phyloP scores from a whole-genome alignment of 108 stramenopile genomes.

The Cyclostephanos invisitatus region DNA sequence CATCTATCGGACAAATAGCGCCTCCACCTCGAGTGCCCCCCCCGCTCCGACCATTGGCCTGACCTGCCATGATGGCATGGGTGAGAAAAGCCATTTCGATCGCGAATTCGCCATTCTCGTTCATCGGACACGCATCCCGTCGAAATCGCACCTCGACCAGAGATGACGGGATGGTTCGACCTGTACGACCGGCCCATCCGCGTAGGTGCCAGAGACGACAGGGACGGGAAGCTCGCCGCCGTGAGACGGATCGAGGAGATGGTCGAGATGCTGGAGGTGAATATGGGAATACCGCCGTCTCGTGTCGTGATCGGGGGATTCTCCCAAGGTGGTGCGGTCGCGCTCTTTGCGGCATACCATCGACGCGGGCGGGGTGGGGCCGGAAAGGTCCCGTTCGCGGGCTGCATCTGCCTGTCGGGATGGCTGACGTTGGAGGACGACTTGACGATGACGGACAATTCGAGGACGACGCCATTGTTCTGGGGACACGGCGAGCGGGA shows the following conservation, averaged over 20 bases:
- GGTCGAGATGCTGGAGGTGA: slow-evolving; percentile 46
- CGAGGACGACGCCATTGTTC: slow-evolving; percentile 64
- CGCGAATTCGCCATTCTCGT: too few species aligned
- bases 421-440: slow-evolving; percentile 75
- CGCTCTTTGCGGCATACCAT: slow-evolving; percentile 70
- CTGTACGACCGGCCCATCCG: slow-evolving; percentile 86
- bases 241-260: slow-evolving; percentile 56
- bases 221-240: slow-evolving; percentile 50
- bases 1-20: slow-evolving; percentile 32
- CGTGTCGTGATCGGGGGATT: slow-evolving; percentile 86
- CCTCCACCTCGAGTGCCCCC: slow-evolving; percentile 76
- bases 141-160: not conserved
- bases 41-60: slow-evolving; percentile 80
- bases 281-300: slow-evolving; percentile 54
- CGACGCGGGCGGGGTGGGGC: slow-evolving; percentile 12
- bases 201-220: slow-evolving; percentile 66
- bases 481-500: slow-evolving; percentile 84
- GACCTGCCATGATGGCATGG: slow-evolving; percentile 74
- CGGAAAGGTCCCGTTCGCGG: slow-evolving; percentile 56
- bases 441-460: slow-evolving; percentile 37
- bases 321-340: slow-evolving; percentile 82
- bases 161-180: slow-evolving; percentile 91
- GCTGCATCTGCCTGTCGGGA: slow-evolving; percentile 67
- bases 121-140: not conserved
- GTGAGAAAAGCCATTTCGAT: not conserved